Evolutionary conservation across 2,329 filamentous ascomycete genomes (phyloP), one percentile per base, ranked within the genome.

Genomic region (Fusarium sp.): DNA sequence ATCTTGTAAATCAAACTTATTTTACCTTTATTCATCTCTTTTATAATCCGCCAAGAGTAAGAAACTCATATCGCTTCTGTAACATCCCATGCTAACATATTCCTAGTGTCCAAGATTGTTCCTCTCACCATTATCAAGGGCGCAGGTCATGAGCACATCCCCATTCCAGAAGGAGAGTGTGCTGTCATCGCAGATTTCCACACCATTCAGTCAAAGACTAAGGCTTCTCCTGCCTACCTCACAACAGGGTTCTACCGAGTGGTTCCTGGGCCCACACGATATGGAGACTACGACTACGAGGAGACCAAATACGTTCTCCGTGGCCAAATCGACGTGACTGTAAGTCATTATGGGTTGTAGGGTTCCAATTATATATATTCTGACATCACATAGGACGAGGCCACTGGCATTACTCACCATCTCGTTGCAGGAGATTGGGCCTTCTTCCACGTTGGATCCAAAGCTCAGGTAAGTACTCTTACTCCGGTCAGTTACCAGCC

Each of bases 71-170:
- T n/a, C 5, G 17, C 35, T 37, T 37, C 17, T 8, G 7, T 10
- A 19, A 19, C 17, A 37, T 10, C 8, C 5, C 1, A 9, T 37
- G 15, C 37, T 56, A 51, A 56, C 2, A 44, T 23, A 3, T 37
- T 1, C 2, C 6, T 10, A 67, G 64, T 67, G 65, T 67, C 65
- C 40, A 67, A 65, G 40, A 64, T 68, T 17, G 64, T 67, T 48
- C 65, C 65, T 67, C 63, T 67, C 7, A 67, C 65, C 5, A 65
- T 67, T 3, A 67, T 67, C 41, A 67, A 67, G 59, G 65, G 65
- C 10, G 65, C 65, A 7, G 65, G 65, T 49, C 65, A 67, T 3
- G 65, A 67, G 41, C 53, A 64, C 15, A 67, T 67, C n/a, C 48
- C 52, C 7, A 67, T 67, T 1, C 65, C 65, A 0, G 58, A 67